These are phyloP conservation scores for Cutaneotrichosporon sp. DNA, from an alignment of 1,284 basidiomycete species.

Conservation along the genomic window DNA sequence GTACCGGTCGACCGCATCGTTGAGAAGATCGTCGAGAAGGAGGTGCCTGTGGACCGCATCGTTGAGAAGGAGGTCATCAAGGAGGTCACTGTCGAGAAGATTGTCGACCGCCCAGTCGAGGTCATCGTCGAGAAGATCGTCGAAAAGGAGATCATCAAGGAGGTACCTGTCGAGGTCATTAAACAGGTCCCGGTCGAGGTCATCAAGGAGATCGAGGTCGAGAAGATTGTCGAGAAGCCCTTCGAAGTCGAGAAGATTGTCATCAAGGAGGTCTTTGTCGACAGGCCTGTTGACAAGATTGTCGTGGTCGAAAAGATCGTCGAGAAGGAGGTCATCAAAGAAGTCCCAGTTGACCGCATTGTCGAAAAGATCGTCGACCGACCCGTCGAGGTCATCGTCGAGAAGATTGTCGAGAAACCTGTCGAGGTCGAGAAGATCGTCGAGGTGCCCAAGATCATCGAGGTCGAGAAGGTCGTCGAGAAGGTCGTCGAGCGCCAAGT, in stretches of 20 bases:
- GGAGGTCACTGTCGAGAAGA: conserved; percentile 41
- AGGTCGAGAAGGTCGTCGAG: conserved; percentile 44
- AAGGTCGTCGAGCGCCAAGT: conserved; percentile 44
- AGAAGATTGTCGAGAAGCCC: conserved; percentile 29
- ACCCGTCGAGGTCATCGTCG: conserved; percentile 47
- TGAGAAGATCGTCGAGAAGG: conserved; percentile 38
- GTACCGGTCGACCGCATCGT: conserved; percentile 40
- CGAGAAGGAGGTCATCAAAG: conserved; percentile 26
- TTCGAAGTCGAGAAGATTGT: conserved; percentile 43
- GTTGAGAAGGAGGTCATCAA: conserved; percentile 48
- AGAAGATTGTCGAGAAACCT: conserved; percentile 40
- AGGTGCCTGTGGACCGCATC: conserved; percentile 42
- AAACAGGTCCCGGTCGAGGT: conserved; percentile 50
- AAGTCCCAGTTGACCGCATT: conserved; percentile 34
- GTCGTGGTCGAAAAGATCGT: conserved; percentile 39
- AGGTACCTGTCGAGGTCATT: conserved; percentile 40
- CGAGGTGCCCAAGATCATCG: conserved; percentile 40
- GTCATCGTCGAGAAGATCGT: conserved; percentile 33
- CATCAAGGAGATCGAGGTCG: conserved; percentile 39
- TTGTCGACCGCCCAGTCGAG: conserved; percentile 40
- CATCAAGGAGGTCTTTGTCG: conserved; percentile 47
- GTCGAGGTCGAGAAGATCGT: conserved; percentile 43
- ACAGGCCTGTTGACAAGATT: conserved; percentile 41
- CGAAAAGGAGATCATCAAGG: conserved; percentile 35
- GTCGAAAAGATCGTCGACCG: conserved; percentile 51